Evolutionary conservation across 257 asterid species (phyloP).

Genomic region (Anisodus acutangulus): DNA sequence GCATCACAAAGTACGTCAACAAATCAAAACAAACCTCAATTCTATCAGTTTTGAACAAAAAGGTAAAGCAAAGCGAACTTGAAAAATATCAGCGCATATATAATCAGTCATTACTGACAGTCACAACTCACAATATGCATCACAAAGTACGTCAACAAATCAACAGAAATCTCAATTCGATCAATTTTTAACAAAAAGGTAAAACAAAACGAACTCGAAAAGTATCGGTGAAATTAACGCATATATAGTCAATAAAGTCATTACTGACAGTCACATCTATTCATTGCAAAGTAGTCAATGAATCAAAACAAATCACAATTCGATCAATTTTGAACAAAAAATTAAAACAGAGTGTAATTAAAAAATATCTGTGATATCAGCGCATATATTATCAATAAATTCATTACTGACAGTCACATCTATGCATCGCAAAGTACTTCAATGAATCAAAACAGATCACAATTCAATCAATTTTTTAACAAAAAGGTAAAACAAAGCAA

Average conservation of each 20-base stretch:
- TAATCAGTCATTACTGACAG: not conserved
- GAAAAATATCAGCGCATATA: too few species aligned
- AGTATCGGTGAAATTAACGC: too few species aligned
- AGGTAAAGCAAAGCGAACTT: too few species aligned
- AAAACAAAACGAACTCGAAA: too few species aligned
- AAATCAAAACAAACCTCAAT: not conserved
- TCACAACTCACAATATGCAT: not conserved
- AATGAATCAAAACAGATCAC: not conserved
- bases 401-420: not conserved
- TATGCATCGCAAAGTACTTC: not conserved
- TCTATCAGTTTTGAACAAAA: not conserved
- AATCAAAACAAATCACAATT: too few species aligned
- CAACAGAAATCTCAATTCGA: not conserved
- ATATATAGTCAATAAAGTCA: too few species aligned
- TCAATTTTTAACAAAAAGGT: not conserved
- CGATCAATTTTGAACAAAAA: not conserved
- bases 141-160: not conserved
- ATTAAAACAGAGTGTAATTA: too few species aligned
- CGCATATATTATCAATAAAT: too few species aligned
- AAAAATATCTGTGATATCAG: too few species aligned
- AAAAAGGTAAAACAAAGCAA: not conserved
- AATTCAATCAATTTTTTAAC: not conserved
- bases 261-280: too few species aligned
- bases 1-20: not conserved
- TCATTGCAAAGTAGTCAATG: too few species aligned